Conservation (phyloP, 768 basidiomycete genomes). For the Sistotremastrum niveocremeum region DNA sequence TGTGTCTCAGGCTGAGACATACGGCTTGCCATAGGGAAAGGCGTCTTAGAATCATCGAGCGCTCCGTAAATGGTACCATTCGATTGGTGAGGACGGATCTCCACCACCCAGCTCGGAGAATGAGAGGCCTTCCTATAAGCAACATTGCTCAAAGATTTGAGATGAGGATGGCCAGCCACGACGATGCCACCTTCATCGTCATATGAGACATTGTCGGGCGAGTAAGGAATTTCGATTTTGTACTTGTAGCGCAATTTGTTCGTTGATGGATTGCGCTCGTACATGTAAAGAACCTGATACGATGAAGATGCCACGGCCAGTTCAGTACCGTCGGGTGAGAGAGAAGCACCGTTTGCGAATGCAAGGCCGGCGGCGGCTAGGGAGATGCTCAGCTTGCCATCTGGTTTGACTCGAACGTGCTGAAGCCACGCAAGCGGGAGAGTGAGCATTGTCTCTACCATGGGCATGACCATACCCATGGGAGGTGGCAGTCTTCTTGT, state of each 20-base stretch:
- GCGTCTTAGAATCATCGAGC: slow-evolving; percentile 24
- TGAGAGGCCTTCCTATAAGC: slow-evolving; percentile 26
- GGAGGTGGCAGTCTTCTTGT: slow-evolving; percentile 42
- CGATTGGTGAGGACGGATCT: slow-evolving; percentile 21
- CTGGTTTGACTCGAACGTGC: slow-evolving; percentile 24
- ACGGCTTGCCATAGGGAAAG: slow-evolving; percentile 31
- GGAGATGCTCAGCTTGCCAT: slow-evolving; percentile 6
- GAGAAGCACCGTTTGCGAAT: slow-evolving; percentile 57
- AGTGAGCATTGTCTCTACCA: slow-evolving; percentile 40
- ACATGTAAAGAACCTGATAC: slow-evolving; percentile 33
- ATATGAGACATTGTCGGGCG: slow-evolving; percentile 48
- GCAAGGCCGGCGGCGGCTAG: slow-evolving; percentile 36
- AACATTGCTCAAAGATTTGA: slow-evolving; percentile 33
- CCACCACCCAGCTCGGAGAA: slow-evolving; percentile 48
- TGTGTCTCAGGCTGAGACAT: slow-evolving; percentile 23
- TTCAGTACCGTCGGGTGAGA: slow-evolving; percentile 35
- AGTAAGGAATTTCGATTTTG: slow-evolving; percentile 39
- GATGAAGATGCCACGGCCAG: slow-evolving; percentile 49
- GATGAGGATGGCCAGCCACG: slow-evolving; percentile 56
- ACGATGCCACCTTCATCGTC: slow-evolving; percentile 34
- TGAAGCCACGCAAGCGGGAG: slow-evolving; percentile 49
- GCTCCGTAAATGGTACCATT: slow-evolving; percentile 2
- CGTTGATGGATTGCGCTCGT: slow-evolving; percentile 31
- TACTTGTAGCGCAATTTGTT: slow-evolving; percentile 28
- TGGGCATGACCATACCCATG: slow-evolving; percentile 36